Percentiles rank a stretch among this genome's conserved stretches.
Evolutionary conservation across 306 rosid species (phyloP).

Genomic region (Parietaria judaica): DNA sequence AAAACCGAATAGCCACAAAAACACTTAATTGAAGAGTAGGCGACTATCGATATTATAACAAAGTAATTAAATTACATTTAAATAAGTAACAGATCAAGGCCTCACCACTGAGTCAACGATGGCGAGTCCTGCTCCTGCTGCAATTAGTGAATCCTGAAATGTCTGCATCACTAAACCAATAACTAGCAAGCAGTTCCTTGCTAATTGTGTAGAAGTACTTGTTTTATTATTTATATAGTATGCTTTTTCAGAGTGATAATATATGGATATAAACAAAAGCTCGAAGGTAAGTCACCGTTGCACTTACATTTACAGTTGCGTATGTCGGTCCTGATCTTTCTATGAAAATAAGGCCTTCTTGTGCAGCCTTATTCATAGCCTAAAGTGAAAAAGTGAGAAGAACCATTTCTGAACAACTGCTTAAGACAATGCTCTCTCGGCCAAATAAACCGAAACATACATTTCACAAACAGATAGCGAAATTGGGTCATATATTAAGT

Average conservation of each 20-base stretch:
- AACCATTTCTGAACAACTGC: not conserved
- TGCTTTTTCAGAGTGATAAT: too few species aligned
- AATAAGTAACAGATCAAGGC: constrained; percentile 46
- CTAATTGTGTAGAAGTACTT: too few species aligned
- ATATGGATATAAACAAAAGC: not conserved
- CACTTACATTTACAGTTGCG: constrained; percentile 75
- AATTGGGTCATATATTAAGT: too few species aligned
- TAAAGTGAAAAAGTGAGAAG: constrained; percentile 7
- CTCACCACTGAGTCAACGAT: constrained; percentile 91
- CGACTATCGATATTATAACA: too few species aligned
- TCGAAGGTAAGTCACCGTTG: constrained; percentile 9
- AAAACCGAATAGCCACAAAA: not conserved
- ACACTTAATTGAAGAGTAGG: too few species aligned
- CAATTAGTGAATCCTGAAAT: constrained; percentile 64
- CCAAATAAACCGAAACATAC: too few species aligned
- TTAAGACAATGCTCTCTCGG: not conserved
- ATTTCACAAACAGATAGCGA: too few species aligned
- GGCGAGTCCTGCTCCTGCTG: constrained; percentile 87
- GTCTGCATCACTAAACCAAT: constrained; percentile 63
- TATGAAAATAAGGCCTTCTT: constrained; percentile 59
- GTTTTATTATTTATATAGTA: too few species aligned
- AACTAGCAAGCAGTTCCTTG: constrained; percentile 17
- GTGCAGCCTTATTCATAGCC: constrained; percentile 72
- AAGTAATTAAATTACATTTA: constrained; percentile 20
- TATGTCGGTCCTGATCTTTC: constrained; percentile 93